Conservation (phyloP, 306 rosid genomes). For the Herpetospermum pedunculosum region DNA sequence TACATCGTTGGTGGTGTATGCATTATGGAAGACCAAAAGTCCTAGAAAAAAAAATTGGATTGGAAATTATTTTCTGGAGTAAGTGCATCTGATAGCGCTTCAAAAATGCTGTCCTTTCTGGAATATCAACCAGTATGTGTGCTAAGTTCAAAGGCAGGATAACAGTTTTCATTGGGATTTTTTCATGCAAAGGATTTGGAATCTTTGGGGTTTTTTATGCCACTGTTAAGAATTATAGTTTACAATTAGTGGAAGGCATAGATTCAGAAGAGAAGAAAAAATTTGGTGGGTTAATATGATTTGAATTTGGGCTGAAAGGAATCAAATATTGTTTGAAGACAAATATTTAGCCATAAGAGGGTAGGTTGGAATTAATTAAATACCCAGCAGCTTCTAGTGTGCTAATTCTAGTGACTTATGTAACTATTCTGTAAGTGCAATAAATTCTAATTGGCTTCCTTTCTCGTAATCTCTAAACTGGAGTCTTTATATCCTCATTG, state of each 20-base stretch:
- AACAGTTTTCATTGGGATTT: neutral
- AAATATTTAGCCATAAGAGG: neutral
- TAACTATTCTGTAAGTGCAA: neutral
- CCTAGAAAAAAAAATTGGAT: neutral
- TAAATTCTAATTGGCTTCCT: neutral
- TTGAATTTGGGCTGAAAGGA: neutral
- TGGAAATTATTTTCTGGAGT: neutral
- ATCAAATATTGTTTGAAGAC: neutral
- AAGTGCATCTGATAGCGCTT: neutral
- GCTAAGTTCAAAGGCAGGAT: neutral
- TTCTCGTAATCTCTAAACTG: neutral
- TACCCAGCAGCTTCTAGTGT: neutral
- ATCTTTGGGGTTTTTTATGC: neutral
- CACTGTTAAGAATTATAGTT: neutral
- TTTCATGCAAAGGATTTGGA: neutral
- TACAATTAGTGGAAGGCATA: neutral
- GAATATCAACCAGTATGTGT: neutral
- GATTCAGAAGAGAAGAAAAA: neutral
- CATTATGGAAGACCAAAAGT: neutral
- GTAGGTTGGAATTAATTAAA: neutral
- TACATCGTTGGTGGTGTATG: neutral
- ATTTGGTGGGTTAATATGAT: neutral
- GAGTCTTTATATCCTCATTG: neutral
- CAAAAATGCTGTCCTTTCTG: neutral
- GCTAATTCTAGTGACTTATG: neutral